Percentiles rank a stretch among this genome's conserved stretches.
These are phyloP conservation scores for Globisporangium parvum DNA, from an alignment of 352 stramenopile genomes.

Conservation along the genomic window DNA sequence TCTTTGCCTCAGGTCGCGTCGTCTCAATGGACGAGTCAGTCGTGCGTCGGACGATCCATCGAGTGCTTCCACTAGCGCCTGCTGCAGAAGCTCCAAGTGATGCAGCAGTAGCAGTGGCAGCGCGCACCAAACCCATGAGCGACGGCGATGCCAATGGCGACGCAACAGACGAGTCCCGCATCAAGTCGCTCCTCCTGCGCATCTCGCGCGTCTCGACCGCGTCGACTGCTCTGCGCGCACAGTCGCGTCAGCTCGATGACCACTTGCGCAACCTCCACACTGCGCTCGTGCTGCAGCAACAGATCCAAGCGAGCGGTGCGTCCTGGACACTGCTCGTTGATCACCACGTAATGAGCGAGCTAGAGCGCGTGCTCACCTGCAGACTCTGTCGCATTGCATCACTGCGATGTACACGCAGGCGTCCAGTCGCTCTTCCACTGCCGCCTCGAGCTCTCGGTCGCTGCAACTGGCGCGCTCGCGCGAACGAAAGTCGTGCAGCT, in stretches of 20 bases:
- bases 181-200: conserved; percentile 30
- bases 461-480: conserved; percentile 1
- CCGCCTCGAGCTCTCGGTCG: conserved; percentile 6
- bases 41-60: conserved; percentile 16
- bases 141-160: background rate
- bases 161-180: conserved; percentile 16
- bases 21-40: conserved; percentile 15
- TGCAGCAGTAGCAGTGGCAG: background rate
- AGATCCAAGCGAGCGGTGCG: conserved; percentile 11
- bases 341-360: too few relatives aligned
- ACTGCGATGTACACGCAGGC: background rate
- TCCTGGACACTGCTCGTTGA: background rate
- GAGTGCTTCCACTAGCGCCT: conserved; percentile 9
- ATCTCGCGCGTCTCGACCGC: conserved; percentile 33
- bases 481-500: conserved; percentile 9
- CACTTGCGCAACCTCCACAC: conserved; percentile 38
- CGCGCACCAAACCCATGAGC: background rate
- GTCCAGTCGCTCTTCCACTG: conserved; percentile 10
- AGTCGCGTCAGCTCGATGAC: conserved; percentile 31
- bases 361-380: background rate
- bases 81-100: background rate
- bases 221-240: conserved; percentile 17
- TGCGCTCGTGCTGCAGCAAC: conserved; percentile 33
- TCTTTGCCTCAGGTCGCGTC: conserved; percentile 31
- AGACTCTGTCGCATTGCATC: background rate